phyloP scores from a whole-genome alignment of 306 rosid species.

The Acacia confusa region DNA sequence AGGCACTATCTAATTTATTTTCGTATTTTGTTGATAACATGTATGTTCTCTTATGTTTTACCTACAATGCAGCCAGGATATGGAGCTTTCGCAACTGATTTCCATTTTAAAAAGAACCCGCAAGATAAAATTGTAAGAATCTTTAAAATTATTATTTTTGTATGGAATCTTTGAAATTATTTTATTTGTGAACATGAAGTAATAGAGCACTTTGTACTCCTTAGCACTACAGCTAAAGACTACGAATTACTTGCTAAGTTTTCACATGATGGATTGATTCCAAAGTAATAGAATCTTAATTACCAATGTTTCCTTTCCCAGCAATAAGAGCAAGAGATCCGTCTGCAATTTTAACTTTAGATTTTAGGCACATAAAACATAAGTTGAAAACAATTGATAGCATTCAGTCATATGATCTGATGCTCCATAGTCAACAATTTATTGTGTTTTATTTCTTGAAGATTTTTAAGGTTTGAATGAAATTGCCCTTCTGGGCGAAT shows the following conservation, averaged over 20 bases:
- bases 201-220: background rate
- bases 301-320: background rate
- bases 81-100: constrained; percentile 64
- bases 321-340: background rate
- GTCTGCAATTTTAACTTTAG: background rate
- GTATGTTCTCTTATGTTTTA: constrained; percentile 15
- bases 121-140: constrained; percentile 75
- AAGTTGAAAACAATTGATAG: background rate
- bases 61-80: constrained; percentile 75
- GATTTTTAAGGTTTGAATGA: background rate
- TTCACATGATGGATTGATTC: background rate
- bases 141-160: constrained; percentile 16
- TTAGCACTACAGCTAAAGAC: background rate
- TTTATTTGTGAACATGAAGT: constrained; percentile 23
- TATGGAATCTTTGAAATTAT: constrained; percentile 35
- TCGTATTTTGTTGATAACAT: constrained; percentile 8
- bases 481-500: background rate
- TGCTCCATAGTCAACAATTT: background rate
- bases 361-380: background rate
- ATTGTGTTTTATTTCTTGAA: background rate
- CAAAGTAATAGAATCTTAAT: background rate
- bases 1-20: constrained; percentile 18
- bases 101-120: constrained; percentile 60
- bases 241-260: background rate
- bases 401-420: background rate